Evolutionary conservation across 2,329 filamentous ascomycete species (phyloP).

Genomic region (Sporothrix humicola): DNA sequence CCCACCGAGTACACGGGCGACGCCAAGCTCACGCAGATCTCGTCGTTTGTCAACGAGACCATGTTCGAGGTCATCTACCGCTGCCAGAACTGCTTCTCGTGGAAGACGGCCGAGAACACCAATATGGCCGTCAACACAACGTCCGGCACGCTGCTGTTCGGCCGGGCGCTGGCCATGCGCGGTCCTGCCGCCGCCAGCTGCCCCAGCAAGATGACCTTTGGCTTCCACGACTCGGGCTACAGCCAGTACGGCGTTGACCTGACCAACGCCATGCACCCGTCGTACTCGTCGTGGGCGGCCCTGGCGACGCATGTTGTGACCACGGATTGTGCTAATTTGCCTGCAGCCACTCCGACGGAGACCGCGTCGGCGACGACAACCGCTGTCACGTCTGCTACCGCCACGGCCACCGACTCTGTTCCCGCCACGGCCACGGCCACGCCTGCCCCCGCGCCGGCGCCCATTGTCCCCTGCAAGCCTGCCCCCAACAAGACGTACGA

Average conservation of each 20-base stretch:
- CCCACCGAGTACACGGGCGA: slow-evolving; percentile 64
- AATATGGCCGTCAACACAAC: slow-evolving; percentile 53
- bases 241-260: slow-evolving; percentile 58
- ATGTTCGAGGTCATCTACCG: slow-evolving; percentile 69
- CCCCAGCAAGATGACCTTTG: slow-evolving; percentile 53
- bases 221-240: slow-evolving; percentile 61
- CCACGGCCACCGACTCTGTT: slow-evolving; percentile 9
- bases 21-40: slow-evolving; percentile 66
- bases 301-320: slow-evolving; percentile 51
- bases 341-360: not conserved
- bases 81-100: slow-evolving; percentile 63
- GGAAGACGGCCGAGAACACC: slow-evolving; percentile 55
- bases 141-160: slow-evolving; percentile 54
- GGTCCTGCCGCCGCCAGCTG: slow-evolving; percentile 51
- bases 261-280: slow-evolving; percentile 48
- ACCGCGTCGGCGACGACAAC: not conserved
- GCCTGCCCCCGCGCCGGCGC: slow-evolving; percentile 51
- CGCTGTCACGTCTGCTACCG: not conserved
- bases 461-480: slow-evolving; percentile 43
- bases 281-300: slow-evolving; percentile 53
- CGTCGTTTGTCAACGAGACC: slow-evolving; percentile 61
- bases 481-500: slow-evolving; percentile 51
- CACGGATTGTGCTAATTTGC: slow-evolving; percentile 30
- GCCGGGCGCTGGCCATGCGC: slow-evolving; percentile 60
- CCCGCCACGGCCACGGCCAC: slow-evolving; percentile 39